Conservation (phyloP, 805 yeast genomes). For the Peterozyma xylosa region DNA sequence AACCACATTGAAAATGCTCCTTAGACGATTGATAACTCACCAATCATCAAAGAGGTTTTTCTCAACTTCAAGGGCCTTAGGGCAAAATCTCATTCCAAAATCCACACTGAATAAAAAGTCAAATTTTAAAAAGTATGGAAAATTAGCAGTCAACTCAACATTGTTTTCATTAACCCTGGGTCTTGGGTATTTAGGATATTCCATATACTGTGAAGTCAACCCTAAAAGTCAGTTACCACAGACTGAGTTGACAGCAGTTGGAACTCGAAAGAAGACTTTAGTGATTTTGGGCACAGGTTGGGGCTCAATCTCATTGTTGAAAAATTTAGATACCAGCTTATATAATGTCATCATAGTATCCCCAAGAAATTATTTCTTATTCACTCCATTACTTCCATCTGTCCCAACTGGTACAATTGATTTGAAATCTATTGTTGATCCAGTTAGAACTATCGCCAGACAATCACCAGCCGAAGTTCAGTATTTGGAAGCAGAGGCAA, state of each 20-base stretch:
- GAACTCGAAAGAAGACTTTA: constrained; percentile 61
- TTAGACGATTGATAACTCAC: too few relatives aligned
- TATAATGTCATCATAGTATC: constrained; percentile 87
- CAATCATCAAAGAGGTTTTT: too few relatives aligned
- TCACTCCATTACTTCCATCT: constrained; percentile 93
- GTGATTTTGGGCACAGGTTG: constrained; percentile 89
- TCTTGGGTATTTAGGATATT: constrained; percentile 53
- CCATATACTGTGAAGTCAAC: constrained; percentile 53
- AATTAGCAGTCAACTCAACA: constrained; percentile 25
- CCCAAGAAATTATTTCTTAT: constrained; percentile 91
- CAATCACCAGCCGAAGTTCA: constrained; percentile 64
- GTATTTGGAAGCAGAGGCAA: constrained; percentile 88
- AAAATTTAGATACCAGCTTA: constrained; percentile 75
- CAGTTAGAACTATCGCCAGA: constrained; percentile 82
- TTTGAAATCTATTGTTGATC: constrained; percentile 86
- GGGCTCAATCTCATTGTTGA: constrained; percentile 85
- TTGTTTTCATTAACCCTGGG: constrained; percentile 43
- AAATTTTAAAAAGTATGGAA: background rate
- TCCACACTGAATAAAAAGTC: background rate
- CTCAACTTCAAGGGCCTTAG: too few relatives aligned
- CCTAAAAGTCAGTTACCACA: constrained; percentile 59
- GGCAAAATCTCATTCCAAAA: too few relatives aligned
- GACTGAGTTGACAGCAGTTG: constrained; percentile 34
- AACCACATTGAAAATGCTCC: too few relatives aligned
- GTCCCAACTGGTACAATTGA: constrained; percentile 93